Evolutionary conservation across 2,329 filamentous ascomycete species (phyloP).

Genomic region (Coniochaeta sp.): DNA sequence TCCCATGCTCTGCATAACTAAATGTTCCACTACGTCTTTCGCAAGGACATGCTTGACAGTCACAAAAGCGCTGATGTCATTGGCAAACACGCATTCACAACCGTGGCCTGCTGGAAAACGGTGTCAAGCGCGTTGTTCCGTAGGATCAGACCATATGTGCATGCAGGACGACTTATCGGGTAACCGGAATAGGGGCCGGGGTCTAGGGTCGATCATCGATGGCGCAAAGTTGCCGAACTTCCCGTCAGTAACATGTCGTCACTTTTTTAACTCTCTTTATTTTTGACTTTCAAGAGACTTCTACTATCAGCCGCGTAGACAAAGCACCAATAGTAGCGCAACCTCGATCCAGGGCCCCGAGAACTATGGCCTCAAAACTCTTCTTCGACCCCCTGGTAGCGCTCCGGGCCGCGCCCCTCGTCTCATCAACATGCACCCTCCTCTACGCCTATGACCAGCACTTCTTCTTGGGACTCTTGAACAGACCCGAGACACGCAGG

Average conservation of each 20-base stretch:
- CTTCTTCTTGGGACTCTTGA: conserved; percentile 30
- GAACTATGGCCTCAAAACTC: neutral
- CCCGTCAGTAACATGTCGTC: no score
- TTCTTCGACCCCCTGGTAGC: conserved; percentile 27
- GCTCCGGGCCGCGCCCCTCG: conserved; percentile 34
- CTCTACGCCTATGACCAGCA: conserved; percentile 36
- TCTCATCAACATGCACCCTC: conserved; percentile 38
- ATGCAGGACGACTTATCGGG: no score
- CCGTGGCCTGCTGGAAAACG: no score
- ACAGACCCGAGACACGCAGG: conserved; percentile 18
- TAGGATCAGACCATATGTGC: no score
- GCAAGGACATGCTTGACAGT: neutral
- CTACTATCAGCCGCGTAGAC: neutral
- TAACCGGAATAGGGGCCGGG: neutral
- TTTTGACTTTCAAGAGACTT: neutral
- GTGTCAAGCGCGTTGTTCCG: no score
- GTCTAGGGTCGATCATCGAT: neutral
- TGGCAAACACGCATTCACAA: no score
- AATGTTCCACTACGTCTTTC: neutral
- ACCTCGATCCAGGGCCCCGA: neutral
- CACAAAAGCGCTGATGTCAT: neutral
- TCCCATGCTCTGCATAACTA: neutral
- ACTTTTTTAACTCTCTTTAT: no score
- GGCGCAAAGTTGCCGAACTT: no score
- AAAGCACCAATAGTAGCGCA: neutral